These are phyloP conservation scores for Phylloporus sp. DNA, from an alignment of 768 basidiomycete genomes.

Conservation along the genomic window DNA sequence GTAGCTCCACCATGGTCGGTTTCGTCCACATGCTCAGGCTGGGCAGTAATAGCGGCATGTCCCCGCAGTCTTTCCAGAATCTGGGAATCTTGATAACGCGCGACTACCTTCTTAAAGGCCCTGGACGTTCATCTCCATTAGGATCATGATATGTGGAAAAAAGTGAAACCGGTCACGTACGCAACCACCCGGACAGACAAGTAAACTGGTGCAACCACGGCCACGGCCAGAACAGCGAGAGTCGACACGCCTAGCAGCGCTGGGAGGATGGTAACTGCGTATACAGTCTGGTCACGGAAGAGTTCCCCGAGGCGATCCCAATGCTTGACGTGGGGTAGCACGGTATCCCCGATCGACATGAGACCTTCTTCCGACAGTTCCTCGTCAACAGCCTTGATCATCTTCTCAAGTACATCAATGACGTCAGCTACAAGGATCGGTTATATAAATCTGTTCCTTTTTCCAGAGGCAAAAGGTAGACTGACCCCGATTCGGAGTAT, in stretches of 20 bases:
- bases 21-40: not conserved
- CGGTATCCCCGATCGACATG: slow-evolving; percentile 13
- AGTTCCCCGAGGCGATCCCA: slow-evolving; percentile 15
- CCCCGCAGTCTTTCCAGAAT: not conserved
- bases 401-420: slow-evolving; percentile 14
- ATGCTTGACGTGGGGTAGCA: slow-evolving; percentile 17
- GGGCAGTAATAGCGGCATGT: not conserved
- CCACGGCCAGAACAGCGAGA: slow-evolving; percentile 11
- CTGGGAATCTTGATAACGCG: not conserved
- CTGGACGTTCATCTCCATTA: not conserved
- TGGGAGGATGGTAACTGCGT: slow-evolving; percentile 8
- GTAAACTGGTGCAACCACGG: slow-evolving; percentile 7
- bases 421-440: slow-evolving; percentile 9
- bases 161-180: slow-evolving; percentile 5
- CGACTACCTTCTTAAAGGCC: not conserved
- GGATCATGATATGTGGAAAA: not conserved
- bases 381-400: slow-evolving; percentile 17
- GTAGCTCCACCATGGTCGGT: not conserved
- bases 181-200: not conserved
- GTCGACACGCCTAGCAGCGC: slow-evolving; percentile 18
- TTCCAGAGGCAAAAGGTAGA: not conserved
- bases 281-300: slow-evolving; percentile 3
- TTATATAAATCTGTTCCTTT: not conserved
- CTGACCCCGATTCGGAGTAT: slow-evolving; percentile 18
- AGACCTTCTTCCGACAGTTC: slow-evolving; percentile 17